A percentile compares a stretch with the other conserved stretches of the same genome.
Conservation (phyloP, 257 asterid genomes). For the Primulina tabacum region DNA sequence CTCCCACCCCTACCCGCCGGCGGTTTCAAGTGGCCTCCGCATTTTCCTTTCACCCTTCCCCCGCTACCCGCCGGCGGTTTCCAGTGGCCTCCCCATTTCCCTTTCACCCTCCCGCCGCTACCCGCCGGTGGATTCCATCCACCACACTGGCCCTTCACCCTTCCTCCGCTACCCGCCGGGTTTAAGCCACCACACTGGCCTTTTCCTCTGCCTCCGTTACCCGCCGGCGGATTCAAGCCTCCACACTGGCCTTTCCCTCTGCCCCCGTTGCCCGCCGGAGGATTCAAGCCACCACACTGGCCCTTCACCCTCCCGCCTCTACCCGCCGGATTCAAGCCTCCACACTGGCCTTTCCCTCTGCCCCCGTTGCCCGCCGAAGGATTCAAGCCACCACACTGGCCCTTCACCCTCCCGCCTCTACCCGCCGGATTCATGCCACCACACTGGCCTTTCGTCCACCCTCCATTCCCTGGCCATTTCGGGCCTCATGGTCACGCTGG, state of each 20-base stretch:
- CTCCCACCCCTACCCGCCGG: background rate
- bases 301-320: no score
- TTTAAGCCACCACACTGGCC: background rate
- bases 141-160: no score
- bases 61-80: background rate
- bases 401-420: no score
- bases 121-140: background rate
- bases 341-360: no score
- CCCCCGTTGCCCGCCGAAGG: no score
- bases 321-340: no score
- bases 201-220: background rate
- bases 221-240: background rate
- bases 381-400: no score
- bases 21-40: background rate
- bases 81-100: background rate
- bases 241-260: background rate
- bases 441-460: background rate
- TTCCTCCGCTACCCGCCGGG: background rate
- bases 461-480: background rate
- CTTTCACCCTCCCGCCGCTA: background rate
- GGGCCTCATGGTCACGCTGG: background rate
- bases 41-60: background rate
- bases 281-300: no score
- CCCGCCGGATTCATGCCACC: no score
- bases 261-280: background rate